Conservation (phyloP, 768 basidiomycete species). For the Rhodocollybia butyracea region DNA sequence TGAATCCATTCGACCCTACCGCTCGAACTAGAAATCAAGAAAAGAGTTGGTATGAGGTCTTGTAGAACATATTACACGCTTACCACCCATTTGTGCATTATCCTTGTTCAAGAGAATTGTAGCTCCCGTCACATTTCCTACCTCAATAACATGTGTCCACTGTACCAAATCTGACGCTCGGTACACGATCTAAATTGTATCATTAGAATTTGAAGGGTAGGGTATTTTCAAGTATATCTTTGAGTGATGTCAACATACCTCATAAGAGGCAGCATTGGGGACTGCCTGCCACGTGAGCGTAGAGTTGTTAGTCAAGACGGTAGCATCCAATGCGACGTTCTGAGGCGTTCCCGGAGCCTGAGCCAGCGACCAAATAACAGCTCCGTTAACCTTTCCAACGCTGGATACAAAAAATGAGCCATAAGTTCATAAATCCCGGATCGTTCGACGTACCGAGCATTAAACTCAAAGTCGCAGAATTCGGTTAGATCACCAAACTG, state of each 20-base stretch:
- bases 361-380: constrained; percentile 52
- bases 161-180: constrained; percentile 42
- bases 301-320: constrained; percentile 51
- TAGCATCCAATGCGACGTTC: constrained; percentile 42
- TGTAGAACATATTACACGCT: constrained; percentile 3
- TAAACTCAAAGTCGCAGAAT: constrained; percentile 54
- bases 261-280: constrained; percentile 41
- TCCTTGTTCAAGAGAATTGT: constrained; percentile 47
- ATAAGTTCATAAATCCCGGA: not conserved
- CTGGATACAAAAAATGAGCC: not conserved
- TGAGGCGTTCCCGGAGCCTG: constrained; percentile 53
- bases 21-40: constrained; percentile 26
- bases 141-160: constrained; percentile 48
- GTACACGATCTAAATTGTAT: too few species aligned
- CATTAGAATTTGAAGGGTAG: too few species aligned
- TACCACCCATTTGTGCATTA: constrained; percentile 46
- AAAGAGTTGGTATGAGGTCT: not conserved
- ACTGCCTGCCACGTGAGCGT: constrained; percentile 46
- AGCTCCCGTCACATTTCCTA: constrained; percentile 37
- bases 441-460: constrained; percentile 27
- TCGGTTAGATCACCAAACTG: constrained; percentile 55
- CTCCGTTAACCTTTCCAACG: constrained; percentile 47
- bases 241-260: too few species aligned
- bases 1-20: constrained; percentile 49
- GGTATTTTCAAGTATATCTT: too few species aligned